Conservation (phyloP, 345 rosid species). For the Limnanthes douglasii region DNA sequence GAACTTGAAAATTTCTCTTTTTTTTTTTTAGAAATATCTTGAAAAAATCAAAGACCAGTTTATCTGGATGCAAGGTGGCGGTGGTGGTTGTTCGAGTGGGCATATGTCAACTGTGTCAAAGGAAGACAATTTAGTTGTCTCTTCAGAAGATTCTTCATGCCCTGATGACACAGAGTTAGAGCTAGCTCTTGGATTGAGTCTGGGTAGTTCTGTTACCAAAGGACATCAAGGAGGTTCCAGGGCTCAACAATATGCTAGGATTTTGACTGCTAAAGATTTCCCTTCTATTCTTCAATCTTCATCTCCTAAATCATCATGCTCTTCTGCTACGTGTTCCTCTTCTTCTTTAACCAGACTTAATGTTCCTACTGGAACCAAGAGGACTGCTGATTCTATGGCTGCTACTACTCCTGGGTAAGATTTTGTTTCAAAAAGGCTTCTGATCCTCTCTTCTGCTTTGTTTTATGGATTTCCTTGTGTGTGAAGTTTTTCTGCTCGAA, state of each 20-base stretch:
- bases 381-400: conserved; percentile 55
- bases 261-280: conserved; percentile 41
- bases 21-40: no score
- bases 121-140: conserved; percentile 34
- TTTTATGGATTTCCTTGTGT: conserved; percentile 1
- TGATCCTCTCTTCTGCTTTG: conserved; percentile 6
- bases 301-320: conserved; percentile 12
- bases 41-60: no score
- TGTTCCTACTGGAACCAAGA: conserved; percentile 42
- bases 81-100: conserved; percentile 17
- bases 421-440: background rate
- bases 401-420: conserved; percentile 34
- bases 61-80: conserved; percentile 4
- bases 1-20: no score
- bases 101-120: conserved; percentile 42
- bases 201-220: conserved; percentile 20
- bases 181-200: conserved; percentile 49
- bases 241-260: conserved; percentile 22
- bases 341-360: conserved; percentile 32
- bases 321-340: conserved; percentile 37
- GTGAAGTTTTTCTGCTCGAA: no score
- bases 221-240: conserved; percentile 12
- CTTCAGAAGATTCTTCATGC: conserved; percentile 69
- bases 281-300: conserved; percentile 16
- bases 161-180: conserved; percentile 47